A percentile compares a stretch with the other conserved stretches of the same genome.
Conservation (phyloP, 2,329 filamentous ascomycete species). For the Furcasterigmium sp. region DNA sequence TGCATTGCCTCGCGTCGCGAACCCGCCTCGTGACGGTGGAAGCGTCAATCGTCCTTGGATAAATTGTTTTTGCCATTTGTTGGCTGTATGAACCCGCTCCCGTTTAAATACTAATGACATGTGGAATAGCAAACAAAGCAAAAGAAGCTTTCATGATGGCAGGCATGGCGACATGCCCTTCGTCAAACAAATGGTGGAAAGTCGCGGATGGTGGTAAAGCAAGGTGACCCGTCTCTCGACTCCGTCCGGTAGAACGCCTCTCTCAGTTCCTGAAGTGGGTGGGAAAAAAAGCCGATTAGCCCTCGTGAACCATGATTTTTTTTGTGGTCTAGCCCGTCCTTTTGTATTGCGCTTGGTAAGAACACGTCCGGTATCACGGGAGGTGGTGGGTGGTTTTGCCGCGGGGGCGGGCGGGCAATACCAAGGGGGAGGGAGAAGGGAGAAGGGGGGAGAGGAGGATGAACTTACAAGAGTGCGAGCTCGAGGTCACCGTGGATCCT, state of each 20-base stretch:
- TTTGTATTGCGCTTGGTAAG: conserved; percentile 9
- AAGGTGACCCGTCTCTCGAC: not conserved
- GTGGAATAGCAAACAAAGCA: conserved; percentile 8
- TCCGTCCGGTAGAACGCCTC: not conserved
- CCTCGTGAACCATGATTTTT: conserved; percentile 6
- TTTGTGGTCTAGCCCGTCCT: conserved; percentile 16
- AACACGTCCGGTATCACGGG: conserved; percentile 10
- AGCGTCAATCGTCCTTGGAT: too few relatives aligned
- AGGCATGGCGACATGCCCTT: not conserved
- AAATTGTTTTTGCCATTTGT: too few relatives aligned
- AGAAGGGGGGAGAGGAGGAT: not conserved
- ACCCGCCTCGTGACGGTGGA: too few relatives aligned
- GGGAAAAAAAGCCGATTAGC: conserved; percentile 14
- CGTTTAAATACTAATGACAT: conserved; percentile 2
- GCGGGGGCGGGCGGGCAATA: conserved; percentile 6
- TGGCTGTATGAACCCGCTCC: conserved; percentile 4
- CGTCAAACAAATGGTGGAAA: not conserved
- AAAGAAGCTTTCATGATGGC: not conserved
- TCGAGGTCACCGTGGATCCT: conserved; percentile 82
- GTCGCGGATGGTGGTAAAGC: not conserved
- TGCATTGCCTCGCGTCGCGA: too few relatives aligned
- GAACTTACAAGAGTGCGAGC: conserved; percentile 58
- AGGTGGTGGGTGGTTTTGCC: not conserved
- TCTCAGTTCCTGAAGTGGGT: conserved; percentile 15
- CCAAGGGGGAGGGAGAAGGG: conserved; percentile 5